phyloP scores from a whole-genome alignment of 768 basidiomycete species.

The Asterophora lycoperdoides region DNA sequence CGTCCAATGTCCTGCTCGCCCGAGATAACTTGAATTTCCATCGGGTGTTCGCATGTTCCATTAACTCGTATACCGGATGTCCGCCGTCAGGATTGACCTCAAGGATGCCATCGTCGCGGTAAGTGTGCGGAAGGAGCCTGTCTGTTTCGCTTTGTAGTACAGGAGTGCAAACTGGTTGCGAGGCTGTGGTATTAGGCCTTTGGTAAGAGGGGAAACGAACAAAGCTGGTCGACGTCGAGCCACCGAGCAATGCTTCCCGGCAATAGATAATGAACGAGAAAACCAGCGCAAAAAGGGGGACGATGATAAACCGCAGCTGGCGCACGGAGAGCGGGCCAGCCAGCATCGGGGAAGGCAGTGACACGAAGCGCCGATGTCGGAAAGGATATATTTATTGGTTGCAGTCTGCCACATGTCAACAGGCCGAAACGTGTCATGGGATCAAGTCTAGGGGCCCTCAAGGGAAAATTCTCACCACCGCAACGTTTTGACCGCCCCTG shows the following conservation, averaged over 20 bases:
- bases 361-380: not conserved
- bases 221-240: not conserved
- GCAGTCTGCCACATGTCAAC: not conserved
- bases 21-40: constrained; percentile 55
- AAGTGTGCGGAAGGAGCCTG: constrained; percentile 27
- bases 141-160: not conserved
- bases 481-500: not conserved
- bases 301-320: constrained; percentile 10
- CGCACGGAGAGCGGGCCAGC: constrained; percentile 4
- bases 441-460: not conserved
- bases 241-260: constrained; percentile 3
- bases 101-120: constrained; percentile 36
- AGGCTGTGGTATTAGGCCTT: not conserved
- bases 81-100: constrained; percentile 35
- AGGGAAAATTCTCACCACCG: not conserved
- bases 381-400: not conserved
- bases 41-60: constrained; percentile 62
- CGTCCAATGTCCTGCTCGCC: constrained; percentile 71
- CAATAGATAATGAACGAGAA: constrained; percentile 14
- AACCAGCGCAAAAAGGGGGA: constrained; percentile 9
- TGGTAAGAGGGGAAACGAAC: constrained; percentile 1
- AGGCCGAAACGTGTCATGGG: not conserved
- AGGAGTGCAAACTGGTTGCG: constrained; percentile 6
- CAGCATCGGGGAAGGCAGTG: constrained; percentile 2
- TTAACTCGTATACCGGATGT: constrained; percentile 78